A percentile compares a stretch with the other conserved stretches of the same genome.
Evolutionary conservation across 2,329 filamentous ascomycete genomes (phyloP).

Genomic region (Aureobasidium sp.): DNA sequence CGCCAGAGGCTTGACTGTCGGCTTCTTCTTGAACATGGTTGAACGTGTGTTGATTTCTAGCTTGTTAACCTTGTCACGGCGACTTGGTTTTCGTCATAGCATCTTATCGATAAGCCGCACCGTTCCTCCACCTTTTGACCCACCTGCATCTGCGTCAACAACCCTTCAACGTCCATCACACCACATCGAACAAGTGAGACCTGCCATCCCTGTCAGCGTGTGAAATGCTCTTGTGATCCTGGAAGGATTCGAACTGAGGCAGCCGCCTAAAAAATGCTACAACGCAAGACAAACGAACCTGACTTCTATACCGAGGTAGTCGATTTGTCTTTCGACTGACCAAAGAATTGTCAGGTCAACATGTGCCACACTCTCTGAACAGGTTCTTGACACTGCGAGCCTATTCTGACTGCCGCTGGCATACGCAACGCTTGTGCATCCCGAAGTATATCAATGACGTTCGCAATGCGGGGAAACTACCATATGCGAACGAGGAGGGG

Average conservation of each 20-base stretch:
- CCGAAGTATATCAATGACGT: background rate
- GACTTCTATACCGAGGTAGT: background rate
- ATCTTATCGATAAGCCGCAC: constrained; percentile 1
- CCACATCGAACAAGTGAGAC: background rate
- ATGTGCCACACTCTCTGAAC: background rate
- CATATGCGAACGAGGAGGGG: background rate
- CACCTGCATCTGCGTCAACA: background rate
- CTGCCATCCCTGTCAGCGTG: background rate
- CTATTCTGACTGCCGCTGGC: background rate
- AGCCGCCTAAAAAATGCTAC: background rate
- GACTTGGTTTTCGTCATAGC: background rate
- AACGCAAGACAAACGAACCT: background rate
- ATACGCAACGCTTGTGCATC: background rate
- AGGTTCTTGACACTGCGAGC: background rate
- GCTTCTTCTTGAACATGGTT: constrained; percentile 33
- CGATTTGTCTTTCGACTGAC: background rate
- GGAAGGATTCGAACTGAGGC: background rate
- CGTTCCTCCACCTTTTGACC: background rate
- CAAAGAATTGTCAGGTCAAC: background rate
- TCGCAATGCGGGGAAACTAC: background rate
- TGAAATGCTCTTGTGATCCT: background rate
- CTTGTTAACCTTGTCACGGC: background rate
- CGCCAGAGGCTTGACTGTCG: constrained; percentile 52
- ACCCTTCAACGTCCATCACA: background rate
- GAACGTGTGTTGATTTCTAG: background rate